Base-by-base conservation (phyloP, 805 yeast genomes). In the Pichia pseudocactophila region DNA sequence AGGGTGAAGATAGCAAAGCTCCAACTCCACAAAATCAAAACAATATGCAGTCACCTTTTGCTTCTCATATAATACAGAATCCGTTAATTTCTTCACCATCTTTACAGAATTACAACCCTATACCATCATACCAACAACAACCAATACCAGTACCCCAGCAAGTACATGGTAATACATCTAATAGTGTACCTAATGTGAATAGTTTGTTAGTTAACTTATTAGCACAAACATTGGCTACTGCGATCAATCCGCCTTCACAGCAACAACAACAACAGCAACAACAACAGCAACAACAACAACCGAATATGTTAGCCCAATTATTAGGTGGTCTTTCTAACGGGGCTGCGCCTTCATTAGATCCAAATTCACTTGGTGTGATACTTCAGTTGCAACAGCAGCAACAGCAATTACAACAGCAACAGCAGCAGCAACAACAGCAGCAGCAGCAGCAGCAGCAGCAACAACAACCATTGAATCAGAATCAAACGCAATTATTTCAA, bases 1-100 rank as follows among this genome's bases (percentile, higher is more conserved):
- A 65, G 40, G 52, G 55, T 7, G 59, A 54, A 19, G 42, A 51
- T 22, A 30, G 49, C 17, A 30, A 30, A 2, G 22, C 27, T 16
- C 37, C 20, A 30, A 20, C 30, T 22, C 17, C 2, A 28, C 16
- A 30, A 7, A 20, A 12, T 9, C 30, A 22, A 20, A 32, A 25
- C 8, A 34, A 15, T 12, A 26, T 39, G 20, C 25, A 22, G 25
- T 20, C 33, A 33, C 26, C 28, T 22, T 13, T 12, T n/a, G 30
- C 15, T 11, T 16, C 4, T 37, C 35, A 16, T 10, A 22, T 22
- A 22, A 22, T 22, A 22, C 25, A 22, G 25, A 22, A 22, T 22
- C 25, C 25, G 10, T 17, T 13, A 26, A 20, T 20, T 26, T 27
- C 18, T 7, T 18, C 40, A 2, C 15, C 36, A n/a, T 27, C 43